A percentile compares a stretch with the other conserved stretches of the same genome.
These are phyloP conservation scores for Hymenoscyphus fraxineus DNA, from an alignment of 2,329 filamentous ascomycete species.

Conservation along the genomic window DNA sequence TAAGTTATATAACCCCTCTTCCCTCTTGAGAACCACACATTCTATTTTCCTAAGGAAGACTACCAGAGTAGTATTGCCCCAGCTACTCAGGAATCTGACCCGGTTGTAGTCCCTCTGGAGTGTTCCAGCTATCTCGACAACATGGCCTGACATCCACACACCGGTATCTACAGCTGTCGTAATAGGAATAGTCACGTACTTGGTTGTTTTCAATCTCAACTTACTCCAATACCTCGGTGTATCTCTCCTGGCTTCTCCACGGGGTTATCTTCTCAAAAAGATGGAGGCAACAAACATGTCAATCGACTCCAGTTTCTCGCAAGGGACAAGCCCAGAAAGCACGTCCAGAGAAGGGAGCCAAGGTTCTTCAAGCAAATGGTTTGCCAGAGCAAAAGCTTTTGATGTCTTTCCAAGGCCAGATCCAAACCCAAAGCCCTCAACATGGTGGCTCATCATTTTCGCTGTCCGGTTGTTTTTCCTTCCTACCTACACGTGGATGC, in stretches of 20 bases:
- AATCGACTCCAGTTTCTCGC: not conserved
- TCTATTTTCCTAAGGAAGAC: too few relatives aligned
- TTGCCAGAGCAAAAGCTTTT: not conserved
- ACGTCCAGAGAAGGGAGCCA: not conserved
- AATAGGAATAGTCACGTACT: not conserved
- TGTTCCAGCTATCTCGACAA: not conserved
- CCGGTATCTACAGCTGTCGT: not conserved
- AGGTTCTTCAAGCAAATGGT: not conserved
- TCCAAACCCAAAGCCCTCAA: not conserved
- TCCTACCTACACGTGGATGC: not conserved
- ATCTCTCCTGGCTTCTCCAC: not conserved
- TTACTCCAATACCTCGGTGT: too few relatives aligned
- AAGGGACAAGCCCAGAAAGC: not conserved
- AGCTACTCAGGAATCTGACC: too few relatives aligned
- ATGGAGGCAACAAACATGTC: not conserved
- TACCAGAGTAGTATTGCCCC: too few relatives aligned
- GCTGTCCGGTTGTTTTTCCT: not conserved
- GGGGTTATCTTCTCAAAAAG: not conserved
- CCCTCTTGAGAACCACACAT: not conserved
- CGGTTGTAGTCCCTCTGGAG: not conserved
- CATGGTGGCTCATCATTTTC: not conserved
- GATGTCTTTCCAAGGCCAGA: not conserved
- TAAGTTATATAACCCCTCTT: not conserved
- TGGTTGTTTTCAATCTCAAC: conserved; percentile 2
- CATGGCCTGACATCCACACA: not conserved